These are phyloP conservation scores for Simmondsia chinensis DNA, from an alignment of 148 eudicot species.

Conservation along the genomic window DNA sequence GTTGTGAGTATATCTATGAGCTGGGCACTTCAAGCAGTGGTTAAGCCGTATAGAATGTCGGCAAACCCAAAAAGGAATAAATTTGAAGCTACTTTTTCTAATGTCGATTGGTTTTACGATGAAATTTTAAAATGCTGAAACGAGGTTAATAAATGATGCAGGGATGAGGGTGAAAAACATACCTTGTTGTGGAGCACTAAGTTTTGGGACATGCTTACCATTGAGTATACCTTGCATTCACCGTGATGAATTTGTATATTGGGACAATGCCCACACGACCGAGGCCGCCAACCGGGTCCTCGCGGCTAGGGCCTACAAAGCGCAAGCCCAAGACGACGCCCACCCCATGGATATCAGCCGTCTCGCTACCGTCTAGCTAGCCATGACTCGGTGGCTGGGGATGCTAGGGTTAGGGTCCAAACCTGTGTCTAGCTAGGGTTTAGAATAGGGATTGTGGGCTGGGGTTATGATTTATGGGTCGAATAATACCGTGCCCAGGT, in stretches of 20 bases:
- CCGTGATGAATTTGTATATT: conserved; percentile 13
- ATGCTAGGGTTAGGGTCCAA: too few relatives aligned
- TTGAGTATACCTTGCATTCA: conserved; percentile 10
- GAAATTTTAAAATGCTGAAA: background rate
- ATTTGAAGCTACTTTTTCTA: background rate
- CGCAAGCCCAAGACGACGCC: conserved; percentile 3
- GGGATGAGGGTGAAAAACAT: conserved; percentile 14
- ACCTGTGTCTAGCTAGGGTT: too few relatives aligned
- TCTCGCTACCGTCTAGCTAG: too few relatives aligned
- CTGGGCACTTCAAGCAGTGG: too few relatives aligned
- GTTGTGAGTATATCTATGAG: too few relatives aligned
- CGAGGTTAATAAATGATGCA: background rate
- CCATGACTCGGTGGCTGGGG: too few relatives aligned
- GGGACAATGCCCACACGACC: conserved; percentile 28
- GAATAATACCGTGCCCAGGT: too few relatives aligned
- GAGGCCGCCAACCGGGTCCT: conserved; percentile 27
- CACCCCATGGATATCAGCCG: conserved; percentile 25
- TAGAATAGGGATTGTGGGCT: too few relatives aligned
- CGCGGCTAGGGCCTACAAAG: conserved; percentile 17
- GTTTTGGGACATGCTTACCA: conserved; percentile 13
- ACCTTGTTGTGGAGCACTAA: conserved; percentile 23
- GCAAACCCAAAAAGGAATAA: too few relatives aligned
- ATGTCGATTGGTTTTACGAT: background rate
- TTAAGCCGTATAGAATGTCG: too few relatives aligned
- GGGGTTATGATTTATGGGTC: too few relatives aligned